Base-by-base conservation (phyloP, 2,329 filamentous ascomycete species). In the Fusarium sp. region DNA sequence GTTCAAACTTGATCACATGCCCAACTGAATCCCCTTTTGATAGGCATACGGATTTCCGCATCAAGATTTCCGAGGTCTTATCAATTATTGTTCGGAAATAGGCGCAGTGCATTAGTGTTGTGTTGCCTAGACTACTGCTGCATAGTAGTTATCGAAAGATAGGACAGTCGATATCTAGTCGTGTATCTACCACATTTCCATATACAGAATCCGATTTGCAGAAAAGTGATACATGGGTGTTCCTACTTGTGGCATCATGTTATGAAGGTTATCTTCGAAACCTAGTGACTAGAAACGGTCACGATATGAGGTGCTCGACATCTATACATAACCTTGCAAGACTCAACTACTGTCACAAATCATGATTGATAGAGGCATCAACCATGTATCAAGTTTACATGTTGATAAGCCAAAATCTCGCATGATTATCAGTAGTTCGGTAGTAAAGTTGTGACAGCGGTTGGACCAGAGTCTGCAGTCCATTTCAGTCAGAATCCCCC, bases 31-130 rank as follows among this genome's bases (percentile, higher is more conserved):
- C 31, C 15, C 12, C 28, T 28, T 36, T 18, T 20, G 26, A 36
- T 16, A 55, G 20, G 20, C 20, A 33, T 11, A 36, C 36, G 36
- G 41, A 36, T 42, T 65, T 34, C 61, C 45, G 13, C 30, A 42
- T 47, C 13, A 16, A 40, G 36, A 34, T 37, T 42, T 26, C 54
- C 46, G 62, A 65, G 23, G n/a, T 28, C 37, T 47, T 40, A 23
- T 38, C n/a, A 23, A 26, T n/a, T 5, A 6, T 50, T 23, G 20
- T 6, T 36, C 31, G 36, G 53, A 44, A 41, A 44, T 46, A 53
- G 53, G 40, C 45, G 34, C 15, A 23, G 36, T 58, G 59, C 59
- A 58, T 64, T 58, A 58, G 60, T 53, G 30, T 34, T 37, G 23
- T 13, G 23, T 23, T 28, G 23, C 30, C 46, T 18, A 49, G 33